These are phyloP conservation scores for Lathyrus tuberosus DNA, from an alignment of 306 rosid genomes.

Conservation along the genomic window DNA sequence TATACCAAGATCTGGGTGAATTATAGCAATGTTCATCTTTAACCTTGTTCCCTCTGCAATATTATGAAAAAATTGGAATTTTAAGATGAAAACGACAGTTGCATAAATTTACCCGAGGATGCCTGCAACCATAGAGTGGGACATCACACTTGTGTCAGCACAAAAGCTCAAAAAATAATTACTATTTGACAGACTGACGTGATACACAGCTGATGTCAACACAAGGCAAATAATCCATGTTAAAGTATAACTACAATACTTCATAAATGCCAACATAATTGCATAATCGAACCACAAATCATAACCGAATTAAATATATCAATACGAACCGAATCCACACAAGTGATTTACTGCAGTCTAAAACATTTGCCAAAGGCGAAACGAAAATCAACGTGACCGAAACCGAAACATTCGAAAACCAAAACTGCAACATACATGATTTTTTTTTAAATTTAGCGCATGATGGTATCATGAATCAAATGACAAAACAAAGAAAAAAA, in stretches of 20 bases:
- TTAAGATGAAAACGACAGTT: not conserved
- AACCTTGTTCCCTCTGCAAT: conserved; percentile 52
- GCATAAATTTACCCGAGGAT: conserved; percentile 12
- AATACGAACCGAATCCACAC: no score
- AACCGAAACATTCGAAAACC: no score
- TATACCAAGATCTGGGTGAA: conserved; percentile 96
- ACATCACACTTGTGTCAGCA: not conserved
- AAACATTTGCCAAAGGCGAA: no score
- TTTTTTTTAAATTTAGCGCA: no score
- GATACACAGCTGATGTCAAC: not conserved
- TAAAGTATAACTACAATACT: not conserved
- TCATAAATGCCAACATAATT: no score
- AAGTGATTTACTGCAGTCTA: no score
- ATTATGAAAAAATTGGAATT: conserved; percentile 8
- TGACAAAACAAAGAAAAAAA: no score
- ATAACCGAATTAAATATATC: no score
- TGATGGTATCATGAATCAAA: no score
- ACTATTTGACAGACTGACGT: not conserved
- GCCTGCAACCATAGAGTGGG: not conserved
- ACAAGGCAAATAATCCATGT: not conserved
- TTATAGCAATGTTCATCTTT: conserved; percentile 68
- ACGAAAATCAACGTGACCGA: no score
- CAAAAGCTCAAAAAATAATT: not conserved
- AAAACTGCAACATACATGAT: no score
- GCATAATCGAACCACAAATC: no score